Conservation (phyloP, 1,139 yeast genomes). For the Pichia cactophila region DNA sequence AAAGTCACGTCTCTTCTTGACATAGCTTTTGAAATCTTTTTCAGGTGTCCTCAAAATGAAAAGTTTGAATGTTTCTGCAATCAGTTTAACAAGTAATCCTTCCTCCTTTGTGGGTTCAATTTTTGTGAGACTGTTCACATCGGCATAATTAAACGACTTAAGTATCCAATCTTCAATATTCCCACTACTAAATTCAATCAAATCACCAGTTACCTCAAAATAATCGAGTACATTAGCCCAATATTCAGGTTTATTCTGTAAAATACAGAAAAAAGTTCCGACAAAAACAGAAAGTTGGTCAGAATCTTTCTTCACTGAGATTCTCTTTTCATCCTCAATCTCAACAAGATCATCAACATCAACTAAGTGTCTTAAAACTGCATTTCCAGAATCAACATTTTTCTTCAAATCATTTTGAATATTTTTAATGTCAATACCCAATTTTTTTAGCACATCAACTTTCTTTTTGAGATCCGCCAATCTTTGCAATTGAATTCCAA, state of each 20-base stretch:
- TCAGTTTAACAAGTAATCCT: conserved; percentile 55
- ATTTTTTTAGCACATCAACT: conserved; percentile 68
- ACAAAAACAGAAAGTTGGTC: conserved; percentile 47
- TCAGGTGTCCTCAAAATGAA: conserved; percentile 15
- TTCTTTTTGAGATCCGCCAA: conserved; percentile 78
- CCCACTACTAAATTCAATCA: conserved; percentile 18
- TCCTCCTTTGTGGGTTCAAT: conserved; percentile 57
- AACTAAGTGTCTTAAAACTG: neutral
- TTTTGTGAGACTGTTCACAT: conserved; percentile 12
- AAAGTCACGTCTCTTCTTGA: conserved; percentile 31
- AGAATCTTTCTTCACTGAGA: conserved; percentile 17
- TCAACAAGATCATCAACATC: neutral
- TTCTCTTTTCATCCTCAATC: conserved; percentile 2
- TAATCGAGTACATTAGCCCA: conserved; percentile 48
- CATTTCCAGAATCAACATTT: conserved; percentile 11
- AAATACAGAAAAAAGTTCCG: conserved; percentile 70
- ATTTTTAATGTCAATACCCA: conserved; percentile 74
- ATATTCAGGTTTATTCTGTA: conserved; percentile 81
- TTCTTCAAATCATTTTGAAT: conserved; percentile 26
- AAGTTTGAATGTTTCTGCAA: conserved; percentile 27
- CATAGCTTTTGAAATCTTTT: conserved; percentile 19
- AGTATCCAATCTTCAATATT: conserved; percentile 38
- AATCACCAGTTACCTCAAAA: conserved; percentile 20
- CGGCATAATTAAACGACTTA: conserved; percentile 37
- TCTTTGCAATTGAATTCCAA: conserved; percentile 63